A percentile compares a stretch with the other conserved stretches of the same genome.
These are phyloP conservation scores for Neurospora sp. DNA, from an alignment of 495 filamentous ascomycete genomes.

Conservation along the genomic window DNA sequence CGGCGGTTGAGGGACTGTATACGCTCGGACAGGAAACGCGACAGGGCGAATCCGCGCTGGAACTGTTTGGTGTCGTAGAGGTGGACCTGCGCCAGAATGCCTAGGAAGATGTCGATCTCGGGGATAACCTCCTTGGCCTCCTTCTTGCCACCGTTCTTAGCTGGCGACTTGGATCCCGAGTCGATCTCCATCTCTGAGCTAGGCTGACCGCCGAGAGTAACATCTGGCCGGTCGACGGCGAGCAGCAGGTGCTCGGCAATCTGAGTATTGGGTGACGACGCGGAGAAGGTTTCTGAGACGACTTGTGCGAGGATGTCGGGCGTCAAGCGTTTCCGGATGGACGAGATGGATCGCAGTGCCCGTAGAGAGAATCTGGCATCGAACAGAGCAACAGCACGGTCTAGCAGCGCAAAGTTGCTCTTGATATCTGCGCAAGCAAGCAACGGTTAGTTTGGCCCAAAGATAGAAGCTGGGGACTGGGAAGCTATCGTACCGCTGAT, in stretches of 20 bases:
- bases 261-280: conserved; percentile 42
- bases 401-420: conserved; percentile 80
- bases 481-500: conserved; percentile 34
- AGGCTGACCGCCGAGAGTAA: conserved; percentile 44
- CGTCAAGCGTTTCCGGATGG: conserved; percentile 81
- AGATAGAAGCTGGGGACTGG: not conserved
- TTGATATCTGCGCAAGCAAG: conserved; percentile 62
- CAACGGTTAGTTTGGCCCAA: conserved; percentile 3
- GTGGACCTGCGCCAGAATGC: conserved; percentile 80
- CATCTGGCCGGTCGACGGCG: conserved; percentile 53
- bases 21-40: conserved; percentile 65
- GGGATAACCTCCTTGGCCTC: conserved; percentile 67
- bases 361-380: conserved; percentile 90
- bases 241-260: conserved; percentile 60
- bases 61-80: conserved; percentile 75
- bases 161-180: conserved; percentile 28
- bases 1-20: conserved; percentile 86
- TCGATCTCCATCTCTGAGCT: conserved; percentile 67
- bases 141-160: conserved; percentile 44
- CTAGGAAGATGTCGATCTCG: conserved; percentile 86
- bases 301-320: conserved; percentile 70
- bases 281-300: conserved; percentile 67
- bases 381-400: conserved; percentile 86
- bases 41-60: conserved; percentile 74
- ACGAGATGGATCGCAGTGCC: conserved; percentile 88